Percentiles rank a stretch among this genome's conserved stretches.
Evolutionary conservation across 2,329 filamentous ascomycete species (phyloP).

Genomic region (Penicillium olsonii): DNA sequence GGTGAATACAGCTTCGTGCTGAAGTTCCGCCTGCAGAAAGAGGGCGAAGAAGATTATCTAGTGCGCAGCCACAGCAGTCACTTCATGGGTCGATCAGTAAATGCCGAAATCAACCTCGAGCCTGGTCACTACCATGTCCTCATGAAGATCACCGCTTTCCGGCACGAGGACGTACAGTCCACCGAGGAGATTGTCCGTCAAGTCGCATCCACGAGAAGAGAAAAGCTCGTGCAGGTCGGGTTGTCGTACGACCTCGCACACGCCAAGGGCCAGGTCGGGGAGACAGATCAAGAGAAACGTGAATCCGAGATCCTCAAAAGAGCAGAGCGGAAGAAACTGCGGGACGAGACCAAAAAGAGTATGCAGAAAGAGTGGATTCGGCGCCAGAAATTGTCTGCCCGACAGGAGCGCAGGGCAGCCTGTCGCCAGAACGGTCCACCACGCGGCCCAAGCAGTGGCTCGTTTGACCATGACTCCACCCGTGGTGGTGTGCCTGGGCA

Average conservation of each 20-base stretch:
- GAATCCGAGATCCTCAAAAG: constrained; percentile 36
- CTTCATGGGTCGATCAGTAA: constrained; percentile 72
- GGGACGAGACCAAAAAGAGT: constrained; percentile 40
- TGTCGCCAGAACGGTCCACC: constrained; percentile 23
- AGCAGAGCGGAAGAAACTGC: constrained; percentile 38
- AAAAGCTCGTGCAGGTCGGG: constrained; percentile 64
- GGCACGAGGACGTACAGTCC: constrained; percentile 51
- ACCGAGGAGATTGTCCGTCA: constrained; percentile 69
- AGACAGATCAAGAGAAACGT: constrained; percentile 38
- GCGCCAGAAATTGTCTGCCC: constrained; percentile 37
- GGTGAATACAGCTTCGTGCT: constrained; percentile 60
- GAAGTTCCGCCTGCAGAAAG: constrained; percentile 61
- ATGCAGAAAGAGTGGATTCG: constrained; percentile 45
- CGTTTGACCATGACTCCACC: constrained; percentile 7
- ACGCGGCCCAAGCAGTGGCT: constrained; percentile 9
- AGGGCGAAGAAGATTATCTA: constrained; percentile 62
- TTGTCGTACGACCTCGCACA: constrained; percentile 50
- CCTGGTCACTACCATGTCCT: constrained; percentile 74
- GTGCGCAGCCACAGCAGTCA: constrained; percentile 58
- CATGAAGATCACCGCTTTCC: constrained; percentile 70
- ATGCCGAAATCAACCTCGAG: constrained; percentile 73
- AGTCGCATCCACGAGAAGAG: constrained; percentile 63
- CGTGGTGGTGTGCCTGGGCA: constrained; percentile 12
- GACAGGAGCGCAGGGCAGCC: constrained; percentile 33
- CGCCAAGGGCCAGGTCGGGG: constrained; percentile 45